phyloP scores from a whole-genome alignment of 352 stramenopile species.

The Globisporangium uncinulatum region DNA sequence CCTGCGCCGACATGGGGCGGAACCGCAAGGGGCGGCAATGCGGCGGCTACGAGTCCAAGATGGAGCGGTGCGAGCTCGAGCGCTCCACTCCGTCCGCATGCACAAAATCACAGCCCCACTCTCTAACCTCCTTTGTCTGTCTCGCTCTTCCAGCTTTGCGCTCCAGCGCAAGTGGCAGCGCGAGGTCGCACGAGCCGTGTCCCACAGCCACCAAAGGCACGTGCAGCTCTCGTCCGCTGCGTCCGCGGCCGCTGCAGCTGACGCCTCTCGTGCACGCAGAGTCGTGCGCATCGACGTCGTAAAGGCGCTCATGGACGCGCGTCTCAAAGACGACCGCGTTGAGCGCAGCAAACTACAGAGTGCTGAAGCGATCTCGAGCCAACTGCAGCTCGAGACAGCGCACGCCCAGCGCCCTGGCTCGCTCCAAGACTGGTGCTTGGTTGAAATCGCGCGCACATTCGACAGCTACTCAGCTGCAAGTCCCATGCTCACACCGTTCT shows the following conservation, averaged over 20 bases:
- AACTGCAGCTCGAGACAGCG: constrained; percentile 41
- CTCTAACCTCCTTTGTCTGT: not conserved
- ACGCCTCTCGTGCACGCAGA: constrained; percentile 37
- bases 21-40: constrained; percentile 71
- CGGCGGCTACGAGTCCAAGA: constrained; percentile 66
- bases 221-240: not conserved
- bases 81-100: no score
- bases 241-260: not conserved
- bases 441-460: constrained; percentile 66
- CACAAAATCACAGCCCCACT: not conserved
- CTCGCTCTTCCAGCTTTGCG: constrained; percentile 40
- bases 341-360: constrained; percentile 62
- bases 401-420: constrained; percentile 23
- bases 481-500: constrained; percentile 56
- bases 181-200: constrained; percentile 32
- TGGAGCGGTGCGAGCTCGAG: constrained; percentile 36
- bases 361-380: constrained; percentile 48
- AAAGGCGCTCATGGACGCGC: constrained; percentile 59
- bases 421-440: constrained; percentile 50
- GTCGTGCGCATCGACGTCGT: constrained; percentile 57
- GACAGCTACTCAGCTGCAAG: constrained; percentile 59
- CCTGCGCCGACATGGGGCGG: constrained; percentile 37
- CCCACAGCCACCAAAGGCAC: constrained; percentile 34
- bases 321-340: constrained; percentile 70
- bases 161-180: constrained; percentile 57